Base-by-base conservation (phyloP, 805 yeast species). In the Barnettozyma wickerhamii region DNA sequence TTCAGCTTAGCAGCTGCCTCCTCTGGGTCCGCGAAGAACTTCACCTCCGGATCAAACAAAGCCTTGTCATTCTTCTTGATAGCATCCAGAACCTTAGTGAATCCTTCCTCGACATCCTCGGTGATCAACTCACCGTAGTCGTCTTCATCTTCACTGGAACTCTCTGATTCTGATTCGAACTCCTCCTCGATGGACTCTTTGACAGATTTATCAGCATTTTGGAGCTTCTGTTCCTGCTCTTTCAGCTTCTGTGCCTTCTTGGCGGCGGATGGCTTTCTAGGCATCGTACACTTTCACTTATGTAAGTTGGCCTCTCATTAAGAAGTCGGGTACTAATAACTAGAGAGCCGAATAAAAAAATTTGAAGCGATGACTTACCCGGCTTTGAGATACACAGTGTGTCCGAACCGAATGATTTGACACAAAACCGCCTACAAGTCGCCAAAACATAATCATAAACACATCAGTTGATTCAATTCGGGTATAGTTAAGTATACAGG, bases 121-220 rank as follows among this genome's bases (percentile, higher is more conserved):
- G 97, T 91, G 39, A 87, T 71, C 37, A 93, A 67, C 23, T 89
- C 95, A 38, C 96, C 99, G 50, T 62, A 81, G 45, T 90, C 96
- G 58, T 93, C 99, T 63, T 91, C 99, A 4, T 80, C 88, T 57
- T 87, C 95, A 30, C 51, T 47, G 3, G 43, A 41, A 12, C 45
- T 45, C 7, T 69, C 71, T n/a, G 69, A 63, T 14, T 66, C 67
- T 6, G 64, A 63, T 2, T 59, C 68, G 20, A 55, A 56, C 29
- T 59, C 66, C 35, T 57, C 64, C 13, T 38, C 58, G 46, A 58
- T 46, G 42, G 52, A 49, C 28, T 65, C 54, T 46, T 53, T 57
- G 18, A 44, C 47, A 3, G 30, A 26, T n/a, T 39, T 37, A 10
- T 47, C 54, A 9, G 51, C 47, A 10, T 46, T 50, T 5, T 49